Evolutionary conservation across 352 stramenopile species (phyloP).

Genomic region (Pythium volutum): DNA sequence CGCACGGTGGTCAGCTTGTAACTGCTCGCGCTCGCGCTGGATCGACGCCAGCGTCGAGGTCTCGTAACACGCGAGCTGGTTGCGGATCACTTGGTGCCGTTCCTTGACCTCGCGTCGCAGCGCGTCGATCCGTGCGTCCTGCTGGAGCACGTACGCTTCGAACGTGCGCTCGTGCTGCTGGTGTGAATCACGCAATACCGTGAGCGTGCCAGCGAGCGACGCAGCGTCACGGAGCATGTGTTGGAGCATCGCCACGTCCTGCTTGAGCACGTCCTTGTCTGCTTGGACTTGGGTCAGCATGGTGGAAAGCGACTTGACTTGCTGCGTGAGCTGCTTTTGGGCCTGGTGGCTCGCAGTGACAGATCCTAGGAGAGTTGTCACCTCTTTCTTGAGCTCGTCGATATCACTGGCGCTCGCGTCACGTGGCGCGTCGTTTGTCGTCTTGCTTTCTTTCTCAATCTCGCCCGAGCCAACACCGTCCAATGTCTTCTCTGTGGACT

Average conservation of each 20-base stretch:
- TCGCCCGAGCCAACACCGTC: background rate
- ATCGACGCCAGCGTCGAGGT: background rate
- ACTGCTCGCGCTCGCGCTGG: background rate
- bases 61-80: background rate
- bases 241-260: slow-evolving; percentile 2
- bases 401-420: background rate
- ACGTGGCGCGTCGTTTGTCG: background rate
- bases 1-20: background rate
- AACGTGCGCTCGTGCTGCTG: slow-evolving; percentile 7
- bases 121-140: background rate
- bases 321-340: background rate
- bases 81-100: background rate
- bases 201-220: slow-evolving; percentile 7
- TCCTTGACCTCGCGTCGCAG: background rate
- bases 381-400: background rate
- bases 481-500: background rate
- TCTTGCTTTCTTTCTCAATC: background rate
- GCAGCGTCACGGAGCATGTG: slow-evolving; percentile 4
- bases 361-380: background rate
- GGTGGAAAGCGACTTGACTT: background rate
- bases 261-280: background rate
- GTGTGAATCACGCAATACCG: background rate
- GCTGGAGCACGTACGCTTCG: background rate
- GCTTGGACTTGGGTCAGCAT: background rate
- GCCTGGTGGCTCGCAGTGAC: background rate